Percentiles rank a stretch among this genome's conserved stretches.
Conservation (phyloP, 371 early-diverging fungal species). For the Mucor circinelloides region DNA sequence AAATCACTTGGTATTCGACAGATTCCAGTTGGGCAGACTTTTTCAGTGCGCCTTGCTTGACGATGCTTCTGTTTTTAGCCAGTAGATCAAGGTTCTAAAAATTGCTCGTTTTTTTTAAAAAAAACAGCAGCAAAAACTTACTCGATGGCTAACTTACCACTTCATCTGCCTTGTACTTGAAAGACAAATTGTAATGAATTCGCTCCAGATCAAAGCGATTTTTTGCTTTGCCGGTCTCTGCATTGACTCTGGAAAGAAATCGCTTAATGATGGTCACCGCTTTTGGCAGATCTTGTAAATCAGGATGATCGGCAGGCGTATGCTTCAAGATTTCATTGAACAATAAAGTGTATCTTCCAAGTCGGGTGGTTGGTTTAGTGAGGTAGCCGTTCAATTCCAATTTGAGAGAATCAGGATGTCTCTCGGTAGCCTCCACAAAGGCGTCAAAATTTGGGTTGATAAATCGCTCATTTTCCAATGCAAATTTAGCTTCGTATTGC, state of each 20-base stretch:
- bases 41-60: constrained; percentile 49
- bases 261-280: constrained; percentile 73
- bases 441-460: constrained; percentile 38
- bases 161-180: constrained; percentile 44
- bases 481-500: constrained; percentile 76
- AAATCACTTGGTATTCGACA: constrained; percentile 62
- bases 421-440: constrained; percentile 52
- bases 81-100: constrained; percentile 38
- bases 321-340: constrained; percentile 86
- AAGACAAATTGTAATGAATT: constrained; percentile 46
- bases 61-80: constrained; percentile 29
- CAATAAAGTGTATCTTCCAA: constrained; percentile 89
- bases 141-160: too few species aligned
- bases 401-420: constrained; percentile 61
- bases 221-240: constrained; percentile 39
- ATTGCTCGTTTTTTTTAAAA: too few species aligned
- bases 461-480: constrained; percentile 37
- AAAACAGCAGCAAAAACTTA: too few species aligned
- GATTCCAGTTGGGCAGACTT: constrained; percentile 54
- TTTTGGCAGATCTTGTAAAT: constrained; percentile 72
- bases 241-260: constrained; percentile 63
- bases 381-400: constrained; percentile 83
- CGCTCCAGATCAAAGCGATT: constrained; percentile 46
- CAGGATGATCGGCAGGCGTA: constrained; percentile 80
- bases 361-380: constrained; percentile 81